phyloP scores from a whole-genome alignment of 768 basidiomycete species.

The Xerocomellus chrysenteron region DNA sequence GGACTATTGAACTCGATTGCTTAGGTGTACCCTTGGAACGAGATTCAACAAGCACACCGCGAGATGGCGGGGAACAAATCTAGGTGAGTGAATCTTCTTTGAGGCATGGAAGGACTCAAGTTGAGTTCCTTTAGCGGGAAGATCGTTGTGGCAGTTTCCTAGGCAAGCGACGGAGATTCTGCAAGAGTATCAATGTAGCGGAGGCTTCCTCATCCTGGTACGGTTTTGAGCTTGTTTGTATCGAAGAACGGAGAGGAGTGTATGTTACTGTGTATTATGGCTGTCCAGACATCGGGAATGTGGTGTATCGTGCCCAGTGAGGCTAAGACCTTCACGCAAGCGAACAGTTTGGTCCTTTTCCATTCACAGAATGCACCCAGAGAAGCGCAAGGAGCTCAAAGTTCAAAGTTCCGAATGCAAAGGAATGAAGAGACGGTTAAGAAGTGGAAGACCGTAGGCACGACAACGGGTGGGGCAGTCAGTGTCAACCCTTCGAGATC shows the following conservation, averaged over 20 bases:
- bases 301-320: background rate
- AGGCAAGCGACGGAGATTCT: conserved; percentile 14
- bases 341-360: background rate
- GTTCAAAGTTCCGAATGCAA: conserved; percentile 4
- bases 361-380: background rate
- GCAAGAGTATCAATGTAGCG: background rate
- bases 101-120: background rate
- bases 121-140: conserved; percentile 28
- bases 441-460: conserved; percentile 7
- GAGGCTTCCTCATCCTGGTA: background rate
- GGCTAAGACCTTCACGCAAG: background rate
- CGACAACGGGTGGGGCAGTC: conserved; percentile 3
- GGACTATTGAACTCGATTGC: conserved; percentile 1
- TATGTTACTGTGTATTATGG: background rate
- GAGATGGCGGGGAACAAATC: conserved; percentile 82
- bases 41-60: conserved; percentile 76
- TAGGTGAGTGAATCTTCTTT: conserved; percentile 29
- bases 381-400: background rate
- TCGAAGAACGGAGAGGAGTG: background rate
- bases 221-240: conserved; percentile 9
- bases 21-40: conserved; percentile 77
- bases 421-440: background rate
- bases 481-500: background rate
- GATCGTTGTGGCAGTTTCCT: conserved; percentile 29
- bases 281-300: background rate